Conservation (phyloP, 2,329 filamentous ascomycete genomes). For the Penicillium sp. region DNA sequence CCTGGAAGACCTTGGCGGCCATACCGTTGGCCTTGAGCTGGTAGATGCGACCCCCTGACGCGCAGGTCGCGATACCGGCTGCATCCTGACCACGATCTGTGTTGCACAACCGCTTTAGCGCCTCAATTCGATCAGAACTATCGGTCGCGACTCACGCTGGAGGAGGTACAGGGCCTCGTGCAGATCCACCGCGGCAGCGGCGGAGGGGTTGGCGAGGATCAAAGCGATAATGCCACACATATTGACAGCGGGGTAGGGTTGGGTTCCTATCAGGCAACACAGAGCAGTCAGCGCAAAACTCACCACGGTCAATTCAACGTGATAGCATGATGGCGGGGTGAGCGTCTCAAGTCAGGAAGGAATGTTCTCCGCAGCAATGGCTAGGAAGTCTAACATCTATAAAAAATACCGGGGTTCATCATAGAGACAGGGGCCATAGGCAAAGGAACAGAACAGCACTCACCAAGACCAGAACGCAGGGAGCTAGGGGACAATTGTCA, state of each 20-base stretch:
- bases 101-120: conserved; percentile 23
- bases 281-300: neutral
- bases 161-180: conserved; percentile 71
- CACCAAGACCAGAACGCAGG: conserved; percentile 16
- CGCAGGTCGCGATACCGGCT: conserved; percentile 75
- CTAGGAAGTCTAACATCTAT: conserved; percentile 53
- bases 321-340: conserved; percentile 6
- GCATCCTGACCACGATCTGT: conserved; percentile 78
- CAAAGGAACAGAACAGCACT: conserved; percentile 8
- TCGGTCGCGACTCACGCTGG: conserved; percentile 48
- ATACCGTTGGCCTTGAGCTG: conserved; percentile 90
- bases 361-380: conserved; percentile 43
- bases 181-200: conserved; percentile 59
- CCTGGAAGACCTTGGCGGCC: conserved; percentile 78
- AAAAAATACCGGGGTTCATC: conserved; percentile 45
- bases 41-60: conserved; percentile 72
- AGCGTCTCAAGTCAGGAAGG: conserved; percentile 29
- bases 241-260: conserved; percentile 25
- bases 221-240: conserved; percentile 65
- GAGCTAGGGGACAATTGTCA: conserved; percentile 22
- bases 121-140: conserved; percentile 21
- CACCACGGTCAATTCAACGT: conserved; percentile 2
- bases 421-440: conserved; percentile 22
- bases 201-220: conserved; percentile 57
- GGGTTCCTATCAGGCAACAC: neutral